Evolutionary conservation across 305 asterid species (phyloP), one percentile per base, ranked within the genome.

Genomic region (Solanum hybrid): DNA sequence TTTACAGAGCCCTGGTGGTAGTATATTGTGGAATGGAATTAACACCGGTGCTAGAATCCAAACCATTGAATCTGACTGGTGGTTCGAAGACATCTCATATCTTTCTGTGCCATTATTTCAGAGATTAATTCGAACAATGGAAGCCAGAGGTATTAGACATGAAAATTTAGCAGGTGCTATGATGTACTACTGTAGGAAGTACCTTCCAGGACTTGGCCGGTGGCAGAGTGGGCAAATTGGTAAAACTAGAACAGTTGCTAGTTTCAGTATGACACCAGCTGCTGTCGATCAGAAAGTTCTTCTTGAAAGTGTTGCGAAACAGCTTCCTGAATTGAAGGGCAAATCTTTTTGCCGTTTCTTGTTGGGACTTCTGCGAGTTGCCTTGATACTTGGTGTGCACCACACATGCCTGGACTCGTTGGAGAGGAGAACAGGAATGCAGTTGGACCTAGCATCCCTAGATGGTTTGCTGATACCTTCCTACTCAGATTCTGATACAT

Each of bases 11-110:
- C 99, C 99, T 13, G 98, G 98, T 24, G 99, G 99, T 88, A 97
- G 99, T 93, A 96, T 97, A 61, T 91, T 97, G 37, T 97, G 99
- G 99, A 97, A 97, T 40, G 99, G 99, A 51, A 98, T 97, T 91
- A 92, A 95, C 89, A 97, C 99, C 0, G 99, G 99, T 76, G 99
- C 99, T 77, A 97, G 89, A 91, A 95, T 97, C 91, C 97, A 95
- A 74, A 93, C 96, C 69, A 85, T 89, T 16, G 97, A 96, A 93
- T 95, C 98, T n/a, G 96, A 97, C 86, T 97, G 99, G 99, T 97
- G 99, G 99, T 97, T 94, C 79, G 99, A 98, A 89, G 99, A 98
- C 71, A 89, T 95, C 51, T 97, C 99, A 0, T 95, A 94, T 93
- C 97, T 98, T 64, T 85, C 95, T 34, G 95, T 96, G 28, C 95